Evolutionary conservation across 129 eudicot species (phyloP), one percentile per base, ranked within the genome.

Genomic region (Deinandra increscens): DNA sequence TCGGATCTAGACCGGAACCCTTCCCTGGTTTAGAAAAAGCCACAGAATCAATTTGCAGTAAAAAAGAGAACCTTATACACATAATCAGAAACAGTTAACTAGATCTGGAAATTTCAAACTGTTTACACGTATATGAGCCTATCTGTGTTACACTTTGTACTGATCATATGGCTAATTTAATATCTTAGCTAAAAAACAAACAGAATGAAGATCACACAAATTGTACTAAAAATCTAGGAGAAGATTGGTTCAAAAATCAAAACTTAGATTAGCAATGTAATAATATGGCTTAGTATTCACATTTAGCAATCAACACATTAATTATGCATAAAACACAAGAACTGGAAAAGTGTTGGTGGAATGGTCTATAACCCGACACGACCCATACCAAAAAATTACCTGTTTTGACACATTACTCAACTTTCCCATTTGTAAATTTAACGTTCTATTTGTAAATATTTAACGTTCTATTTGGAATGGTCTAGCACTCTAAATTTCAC

Each of bases 1-100:
- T 94, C 97, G 68, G 87, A 84, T 84, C 87, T 82, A 74, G 86
- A 89, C 74, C 95, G 87, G 69, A 89, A 80, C 59, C 95, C 99
- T 69, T 94, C 96, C 95, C 99, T 89, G 86, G 60, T 72, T 70
- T 72, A 75, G 15, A 73, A 4, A 17, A 37, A 39, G 49, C 60
- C 80, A 62, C 29, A 2, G 34, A 66, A 77, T 31, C 58, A 77
- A 55, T 48, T 9, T 5, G 64, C 29, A 60, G 29, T 23, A 17
- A 5, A 49, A 46, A 46, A 37, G 1, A 15, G 12, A 20, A 61
- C 3, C 43, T 12, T 19, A 31, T 72, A 59, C 12, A 36, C 14
- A 29, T 71, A 72, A 50, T 14, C 44, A 50, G 19, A 43, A 49
- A 45, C 9, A 29, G 41, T 74, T 43, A 50, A 5, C 38, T 12